Evolutionary conservation across 306 rosid species (phyloP), one percentile per base, ranked within the genome.

Genomic region (Quillaja saponaria): DNA sequence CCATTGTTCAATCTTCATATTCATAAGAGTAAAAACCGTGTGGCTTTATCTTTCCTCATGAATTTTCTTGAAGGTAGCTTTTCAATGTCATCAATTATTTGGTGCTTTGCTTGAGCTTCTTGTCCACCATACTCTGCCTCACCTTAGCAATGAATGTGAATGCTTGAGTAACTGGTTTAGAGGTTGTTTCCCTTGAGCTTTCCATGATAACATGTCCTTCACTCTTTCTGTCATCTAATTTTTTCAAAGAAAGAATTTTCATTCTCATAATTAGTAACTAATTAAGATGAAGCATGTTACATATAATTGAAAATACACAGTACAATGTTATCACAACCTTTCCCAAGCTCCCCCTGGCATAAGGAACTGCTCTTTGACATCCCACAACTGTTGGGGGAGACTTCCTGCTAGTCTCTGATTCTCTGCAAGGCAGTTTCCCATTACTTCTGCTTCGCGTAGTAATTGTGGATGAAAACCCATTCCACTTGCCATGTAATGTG

Each of bases 81-180:
- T 37, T 40, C 19, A 18, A 57, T 7, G 42, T 11, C 31, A 1
- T 25, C 31, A 25, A 25, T 25, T 25, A 4, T 25, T 25, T 2
- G 31, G 31, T 25, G 31, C 31, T 25, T 25, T 25, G 31, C 4
- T 4, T 25, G 2, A 4, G 3, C 31, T 25, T 4, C 31, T 25
- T 25, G 31, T 4, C 19, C 58, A 16, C 14, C 18, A 6, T 35
- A 7, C 64, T 64, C 50, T 46, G 15, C 25, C 8, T 91, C 80
- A 85, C 35, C 95, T 82, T 47, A 91, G 83, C 65, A 87, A 64
- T 40, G 86, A 72, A 66, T 74, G 90, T 84, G 97, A 85, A 76
- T 82, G 97, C 82, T 75, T 85, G 50, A 91, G 55, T 25, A 91
- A 10, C 39, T 66, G 81, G 60, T 66, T 73, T 0, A 91, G 71